Evolutionary conservation across 1,284 basidiomycete species (phyloP), one percentile per base, ranked within the genome.

Genomic region (Cryptococcus sp.): DNA sequence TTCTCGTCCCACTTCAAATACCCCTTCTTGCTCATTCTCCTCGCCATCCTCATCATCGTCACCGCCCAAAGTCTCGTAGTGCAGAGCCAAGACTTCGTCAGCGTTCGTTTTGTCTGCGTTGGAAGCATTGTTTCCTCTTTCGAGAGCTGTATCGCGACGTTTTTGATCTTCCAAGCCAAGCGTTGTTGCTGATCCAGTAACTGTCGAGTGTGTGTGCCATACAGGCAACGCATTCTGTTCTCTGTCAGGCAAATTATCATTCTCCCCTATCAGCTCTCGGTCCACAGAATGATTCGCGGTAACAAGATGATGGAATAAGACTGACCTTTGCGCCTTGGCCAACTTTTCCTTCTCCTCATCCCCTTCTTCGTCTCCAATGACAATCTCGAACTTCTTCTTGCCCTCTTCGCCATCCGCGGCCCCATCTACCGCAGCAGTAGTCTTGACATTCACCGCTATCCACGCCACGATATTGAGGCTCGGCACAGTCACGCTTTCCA

Each of bases 171-270:
- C 65, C 48, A 72, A 46, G 8, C 93, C 94, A 26, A 95, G 81
- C 19, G 91, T 87, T 0, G 94, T 97, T 62, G 90, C 80, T 67
- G 94, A 88, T 19, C 93, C 93, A 15, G 92, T 89, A 64, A 99
- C 90, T 3, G 95, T 99, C 74, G 91, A 94, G 75, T 91, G 88
- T 61, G 93, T 83, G 80, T 96, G 89, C 95, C 95, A 98, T 10
- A 87, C 83, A 0, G 95, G 95, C 46, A 99, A 79, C 0, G 87
- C 85, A 73, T 98, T 98, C 80, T 97, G 93, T 74, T 88, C 85
- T 54, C 83, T 78, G 64, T 46, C 53, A 45, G 29, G 8, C 2
- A 7, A 34, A 10, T 5, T 13, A 34, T 10, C 40, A 19, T 46
- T 25, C 54, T 37, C 23, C 8, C 23, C 19, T 38, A 34, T 39